phyloP scores from a whole-genome alignment of 208 protist species.

The Leishmania lainsoni region DNA sequence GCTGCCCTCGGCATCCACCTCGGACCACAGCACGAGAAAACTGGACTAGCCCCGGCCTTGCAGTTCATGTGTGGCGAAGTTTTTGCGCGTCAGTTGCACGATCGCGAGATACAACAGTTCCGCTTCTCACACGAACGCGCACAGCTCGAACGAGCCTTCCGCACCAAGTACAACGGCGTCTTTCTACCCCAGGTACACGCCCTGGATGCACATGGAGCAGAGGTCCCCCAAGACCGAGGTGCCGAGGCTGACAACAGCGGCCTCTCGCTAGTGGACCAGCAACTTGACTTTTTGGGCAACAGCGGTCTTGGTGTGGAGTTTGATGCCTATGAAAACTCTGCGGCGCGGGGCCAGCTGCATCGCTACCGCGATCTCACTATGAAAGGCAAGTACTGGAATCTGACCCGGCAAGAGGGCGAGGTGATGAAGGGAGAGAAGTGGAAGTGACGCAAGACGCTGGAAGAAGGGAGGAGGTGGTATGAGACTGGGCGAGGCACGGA shows the following conservation, averaged over 20 bases:
- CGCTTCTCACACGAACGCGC: constrained; percentile 37
- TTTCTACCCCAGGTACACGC: constrained; percentile 16
- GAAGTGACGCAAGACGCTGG: constrained; percentile 15
- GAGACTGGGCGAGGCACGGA: not conserved
- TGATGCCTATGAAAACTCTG: constrained; percentile 76
- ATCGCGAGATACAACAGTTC: constrained; percentile 36
- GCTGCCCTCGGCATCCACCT: constrained; percentile 74
- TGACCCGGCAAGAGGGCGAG: constrained; percentile 60
- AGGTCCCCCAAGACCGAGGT: not conserved
- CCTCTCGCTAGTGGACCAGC: constrained; percentile 84
- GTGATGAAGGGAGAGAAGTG: constrained; percentile 49
- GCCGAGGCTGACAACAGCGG: constrained; percentile 2
- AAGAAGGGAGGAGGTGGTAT: not conserved
- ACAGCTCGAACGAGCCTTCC: constrained; percentile 67
- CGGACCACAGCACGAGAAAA: constrained; percentile 49
- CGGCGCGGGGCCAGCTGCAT: constrained; percentile 61
- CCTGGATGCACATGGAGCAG: not conserved
- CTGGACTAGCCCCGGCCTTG: constrained; percentile 60
- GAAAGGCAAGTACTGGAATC: constrained; percentile 80
- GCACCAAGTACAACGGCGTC: constrained; percentile 73
- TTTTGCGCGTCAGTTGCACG: constrained; percentile 55
- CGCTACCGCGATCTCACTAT: constrained; percentile 87
- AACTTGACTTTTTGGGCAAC: constrained; percentile 62
- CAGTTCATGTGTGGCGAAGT: constrained; percentile 74
- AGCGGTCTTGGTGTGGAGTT: constrained; percentile 61